Base-by-base conservation (phyloP, 2,329 filamentous ascomycete genomes). In the Fusarium udum region DNA sequence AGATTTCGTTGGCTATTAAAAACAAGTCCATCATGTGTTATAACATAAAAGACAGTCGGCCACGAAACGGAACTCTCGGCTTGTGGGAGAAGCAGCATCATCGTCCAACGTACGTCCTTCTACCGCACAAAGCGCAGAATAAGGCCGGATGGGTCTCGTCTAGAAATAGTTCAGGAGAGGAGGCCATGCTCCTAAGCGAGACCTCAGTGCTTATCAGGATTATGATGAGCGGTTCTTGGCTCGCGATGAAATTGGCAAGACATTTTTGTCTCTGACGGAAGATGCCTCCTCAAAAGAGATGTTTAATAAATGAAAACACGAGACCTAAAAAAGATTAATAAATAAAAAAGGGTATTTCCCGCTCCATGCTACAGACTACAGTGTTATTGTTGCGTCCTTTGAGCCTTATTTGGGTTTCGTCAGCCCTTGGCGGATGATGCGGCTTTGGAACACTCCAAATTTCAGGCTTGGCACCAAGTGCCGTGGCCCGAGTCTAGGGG, bases 401-500 rank as follows among this genome's bases (percentile, higher is more conserved):
- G 40, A 46, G 56, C 65, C 43, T 64, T 67, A 45, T 61, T 60
- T 69, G 59, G 61, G 48, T 46, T 66, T 64, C 42, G 61, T 67
- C 53, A 53, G 37, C 28, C 45, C 45, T 61, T 58, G 64, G 73
- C 76, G 76, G 76, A 76, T 76, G 78, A 73, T 78, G 73, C 77
- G 77, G 76, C 75, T 79, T 71, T 69, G 68, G 69, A 70, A 62
- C 69, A 66, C 18, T 37, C 70, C 67, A 67, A 66, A 67, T 53
- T 72, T 65, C 24, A 57, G 62, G 62, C 75, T 77, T 77, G 75
- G 75, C 75, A 76, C 70, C 70, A 79, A 75, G 71, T 80, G 78
- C 79, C 79, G 79, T 79, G 71, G 72, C 74, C 79, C 79, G 79
- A 75, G 65, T 56, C 55, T 57, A 66, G 64, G 66, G 59, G 46